phyloP scores from a whole-genome alignment of 2,329 filamentous ascomycete genomes.

The Rutstroemia sydowiana region DNA sequence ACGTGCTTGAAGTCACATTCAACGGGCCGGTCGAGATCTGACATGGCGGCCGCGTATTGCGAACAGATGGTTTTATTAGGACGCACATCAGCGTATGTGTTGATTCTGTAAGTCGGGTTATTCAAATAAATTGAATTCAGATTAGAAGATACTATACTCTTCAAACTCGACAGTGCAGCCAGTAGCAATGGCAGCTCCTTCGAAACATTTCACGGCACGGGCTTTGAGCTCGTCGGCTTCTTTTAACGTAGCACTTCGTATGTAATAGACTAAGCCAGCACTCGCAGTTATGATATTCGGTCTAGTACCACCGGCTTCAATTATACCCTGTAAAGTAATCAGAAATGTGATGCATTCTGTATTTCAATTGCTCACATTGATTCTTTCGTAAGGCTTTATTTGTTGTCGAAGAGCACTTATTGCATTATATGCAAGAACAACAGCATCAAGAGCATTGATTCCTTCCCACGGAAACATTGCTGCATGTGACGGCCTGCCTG shows the following conservation, averaged over 20 bases:
- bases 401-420: slow-evolving; percentile 30
- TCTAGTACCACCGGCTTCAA: slow-evolving; percentile 27
- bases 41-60: slow-evolving; percentile 17
- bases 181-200: slow-evolving; percentile 22
- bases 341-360: not conserved
- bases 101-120: slow-evolving; percentile 8
- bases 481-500: slow-evolving; percentile 32
- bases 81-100: slow-evolving; percentile 19
- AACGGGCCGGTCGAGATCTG: slow-evolving; percentile 9
- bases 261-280: slow-evolving; percentile 15
- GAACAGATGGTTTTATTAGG: slow-evolving; percentile 17
- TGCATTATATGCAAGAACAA: slow-evolving; percentile 31
- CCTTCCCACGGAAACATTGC: slow-evolving; percentile 34
- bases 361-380: slow-evolving; percentile 35
- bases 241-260: slow-evolving; percentile 16
- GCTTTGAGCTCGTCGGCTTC: slow-evolving; percentile 14
- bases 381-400: slow-evolving; percentile 20
- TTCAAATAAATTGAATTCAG: not conserved
- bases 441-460: slow-evolving; percentile 35
- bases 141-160: slow-evolving; percentile 22
- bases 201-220: slow-evolving; percentile 20
- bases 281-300: slow-evolving; percentile 34
- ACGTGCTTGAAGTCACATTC: slow-evolving; percentile 9
- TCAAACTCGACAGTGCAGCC: slow-evolving; percentile 24
- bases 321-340: slow-evolving; percentile 1